Percentiles rank a stretch among this genome's conserved stretches.
Conservation (phyloP, 306 rosid genomes). For the Vicia villosa region DNA sequence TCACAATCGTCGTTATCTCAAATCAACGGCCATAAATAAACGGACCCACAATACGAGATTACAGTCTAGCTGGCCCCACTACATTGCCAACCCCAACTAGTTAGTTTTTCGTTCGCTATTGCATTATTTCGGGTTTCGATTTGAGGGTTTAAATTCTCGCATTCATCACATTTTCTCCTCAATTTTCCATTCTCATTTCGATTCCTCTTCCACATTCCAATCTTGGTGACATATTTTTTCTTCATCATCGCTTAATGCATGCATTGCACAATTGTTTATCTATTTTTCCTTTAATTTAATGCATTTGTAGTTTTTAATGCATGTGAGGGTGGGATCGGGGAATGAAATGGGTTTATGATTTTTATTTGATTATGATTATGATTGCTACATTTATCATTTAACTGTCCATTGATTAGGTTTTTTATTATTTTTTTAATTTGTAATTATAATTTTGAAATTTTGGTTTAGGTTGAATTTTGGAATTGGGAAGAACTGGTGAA, state of each 20-base stretch:
- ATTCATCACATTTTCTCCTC: background rate
- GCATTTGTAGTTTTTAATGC: slow-evolving; percentile 1
- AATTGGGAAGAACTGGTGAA: slow-evolving; percentile 44
- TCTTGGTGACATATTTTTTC: slow-evolving; percentile 10
- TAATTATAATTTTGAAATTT: background rate
- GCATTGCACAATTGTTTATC: background rate
- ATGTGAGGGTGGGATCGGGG: background rate
- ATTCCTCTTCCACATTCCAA: background rate
- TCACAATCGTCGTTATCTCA: background rate
- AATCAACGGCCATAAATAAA: slow-evolving; percentile 30
- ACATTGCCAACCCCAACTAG: slow-evolving; percentile 22
- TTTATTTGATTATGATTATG: background rate
- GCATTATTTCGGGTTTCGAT: background rate
- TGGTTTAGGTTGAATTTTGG: slow-evolving; percentile 8
- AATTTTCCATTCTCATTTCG: slow-evolving; percentile 17
- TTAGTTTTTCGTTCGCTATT: background rate
- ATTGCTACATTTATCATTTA: background rate
- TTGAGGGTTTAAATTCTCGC: slow-evolving; percentile 32
- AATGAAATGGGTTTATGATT: slow-evolving; percentile 4
- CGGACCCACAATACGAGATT: slow-evolving; percentile 16
- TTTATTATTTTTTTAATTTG: background rate
- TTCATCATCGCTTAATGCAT: background rate
- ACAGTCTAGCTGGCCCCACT: slow-evolving; percentile 41
- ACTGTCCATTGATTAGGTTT: background rate
- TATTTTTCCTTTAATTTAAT: background rate